Evolutionary conservation across 2,329 filamentous ascomycete species (phyloP).

Genomic region (Exophiala aquamarina): DNA sequence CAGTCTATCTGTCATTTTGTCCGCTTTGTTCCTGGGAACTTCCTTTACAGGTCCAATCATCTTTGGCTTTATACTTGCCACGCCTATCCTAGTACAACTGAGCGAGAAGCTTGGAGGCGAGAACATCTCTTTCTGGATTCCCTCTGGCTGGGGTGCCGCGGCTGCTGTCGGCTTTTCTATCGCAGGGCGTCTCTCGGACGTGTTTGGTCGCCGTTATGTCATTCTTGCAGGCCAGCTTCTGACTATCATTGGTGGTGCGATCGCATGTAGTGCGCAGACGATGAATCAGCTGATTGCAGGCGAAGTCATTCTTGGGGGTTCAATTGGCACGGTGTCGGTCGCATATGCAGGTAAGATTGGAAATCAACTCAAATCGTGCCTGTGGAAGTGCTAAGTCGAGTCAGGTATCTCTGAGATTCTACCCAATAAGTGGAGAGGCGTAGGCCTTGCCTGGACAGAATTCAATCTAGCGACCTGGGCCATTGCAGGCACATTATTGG

Average conservation of each 20-base stretch:
- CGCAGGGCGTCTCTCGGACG: slow-evolving; percentile 20
- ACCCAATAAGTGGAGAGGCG: slow-evolving; percentile 20
- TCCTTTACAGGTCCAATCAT: slow-evolving; percentile 22
- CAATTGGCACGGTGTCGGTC: slow-evolving; percentile 18
- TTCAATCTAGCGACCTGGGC: slow-evolving; percentile 22
- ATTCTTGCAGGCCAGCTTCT: slow-evolving; percentile 21
- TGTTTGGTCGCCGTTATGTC: slow-evolving; percentile 22
- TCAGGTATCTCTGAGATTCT: slow-evolving; percentile 21
- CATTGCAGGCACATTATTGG: slow-evolving; percentile 19
- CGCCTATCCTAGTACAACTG: slow-evolving; percentile 20
- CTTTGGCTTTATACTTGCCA: slow-evolving; percentile 21
- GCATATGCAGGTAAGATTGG: slow-evolving; percentile 17
- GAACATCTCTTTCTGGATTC: slow-evolving; percentile 21
- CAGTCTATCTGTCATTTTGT: slow-evolving; percentile 19
- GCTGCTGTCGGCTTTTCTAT: slow-evolving; percentile 18
- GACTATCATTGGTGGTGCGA: slow-evolving; percentile 17
- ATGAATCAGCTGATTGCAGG: slow-evolving; percentile 24
- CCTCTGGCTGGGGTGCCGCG: slow-evolving; percentile 20
- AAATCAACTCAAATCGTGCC: background rate
- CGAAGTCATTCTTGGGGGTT: slow-evolving; percentile 20
- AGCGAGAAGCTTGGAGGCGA: slow-evolving; percentile 18
- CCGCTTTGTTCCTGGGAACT: slow-evolving; percentile 20
- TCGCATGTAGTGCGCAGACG: slow-evolving; percentile 17
- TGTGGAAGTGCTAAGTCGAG: background rate
- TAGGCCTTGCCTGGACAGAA: slow-evolving; percentile 21